Percentiles rank a stretch among this genome's conserved stretches.
phyloP scores from a whole-genome alignment of 108 stramenopile genomes.

The Pseudonitzschia multistriata region DNA sequence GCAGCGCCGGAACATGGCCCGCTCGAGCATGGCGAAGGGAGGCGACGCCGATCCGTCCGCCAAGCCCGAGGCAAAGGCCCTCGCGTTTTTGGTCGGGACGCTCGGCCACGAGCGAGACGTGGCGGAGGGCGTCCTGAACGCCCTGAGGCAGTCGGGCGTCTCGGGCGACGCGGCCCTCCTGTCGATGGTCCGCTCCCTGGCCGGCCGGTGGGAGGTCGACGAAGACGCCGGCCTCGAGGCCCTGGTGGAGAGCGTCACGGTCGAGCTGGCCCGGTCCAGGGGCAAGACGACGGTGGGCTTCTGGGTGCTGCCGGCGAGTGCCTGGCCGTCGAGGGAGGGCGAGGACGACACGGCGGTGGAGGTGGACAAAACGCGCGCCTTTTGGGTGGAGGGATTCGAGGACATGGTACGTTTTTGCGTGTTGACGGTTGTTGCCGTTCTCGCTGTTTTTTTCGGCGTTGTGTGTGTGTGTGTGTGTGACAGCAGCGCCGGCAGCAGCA shows the following conservation, averaged over 20 bases:
- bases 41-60: background rate
- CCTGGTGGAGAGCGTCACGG: slow-evolving; percentile 46
- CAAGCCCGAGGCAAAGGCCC: slow-evolving; percentile 17
- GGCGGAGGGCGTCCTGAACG: slow-evolving; percentile 25
- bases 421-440: background rate
- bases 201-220: slow-evolving; percentile 64
- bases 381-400: slow-evolving; percentile 40
- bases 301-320: slow-evolving; percentile 45
- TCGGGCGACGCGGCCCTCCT: slow-evolving; percentile 25
- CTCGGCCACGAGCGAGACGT: slow-evolving; percentile 25
- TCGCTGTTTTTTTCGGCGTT: background rate
- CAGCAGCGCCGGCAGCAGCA: background rate
- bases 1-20: slow-evolving; percentile 2
- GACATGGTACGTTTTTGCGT: background rate
- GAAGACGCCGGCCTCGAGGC: slow-evolving; percentile 62
- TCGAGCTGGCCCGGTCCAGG: slow-evolving; percentile 26
- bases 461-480: background rate
- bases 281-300: slow-evolving; percentile 38
- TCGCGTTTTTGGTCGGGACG: slow-evolving; percentile 15
- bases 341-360: slow-evolving; percentile 22
- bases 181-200: slow-evolving; percentile 38
- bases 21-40: background rate
- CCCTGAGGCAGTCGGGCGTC: slow-evolving; percentile 30
- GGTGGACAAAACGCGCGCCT: slow-evolving; percentile 41
- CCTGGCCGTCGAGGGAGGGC: slow-evolving; percentile 40